phyloP scores from a whole-genome alignment of 768 basidiomycete species.

The Auricularia sp. region DNA sequence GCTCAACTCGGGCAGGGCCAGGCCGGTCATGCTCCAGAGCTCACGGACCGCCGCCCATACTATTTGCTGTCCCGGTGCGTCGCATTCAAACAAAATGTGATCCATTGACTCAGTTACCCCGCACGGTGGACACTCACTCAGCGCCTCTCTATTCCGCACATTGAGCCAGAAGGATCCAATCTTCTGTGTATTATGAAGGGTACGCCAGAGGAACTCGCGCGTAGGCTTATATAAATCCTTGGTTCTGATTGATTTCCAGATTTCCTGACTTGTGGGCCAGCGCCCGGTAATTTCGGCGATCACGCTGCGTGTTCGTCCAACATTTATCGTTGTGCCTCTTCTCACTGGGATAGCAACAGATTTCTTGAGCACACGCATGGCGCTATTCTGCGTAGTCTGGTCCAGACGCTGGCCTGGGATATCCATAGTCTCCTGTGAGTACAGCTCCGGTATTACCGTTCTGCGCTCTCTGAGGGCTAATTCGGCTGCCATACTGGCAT shows the following conservation, averaged over 20 bases:
- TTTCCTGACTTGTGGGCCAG: not conserved
- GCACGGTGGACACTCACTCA: not conserved
- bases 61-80: constrained; percentile 15
- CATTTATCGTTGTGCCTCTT: not conserved
- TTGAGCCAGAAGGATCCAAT: not conserved
- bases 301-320: not conserved
- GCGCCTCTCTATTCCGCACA: not conserved
- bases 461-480: no score
- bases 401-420: no score
- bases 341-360: not conserved
- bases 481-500: no score
- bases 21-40: not conserved
- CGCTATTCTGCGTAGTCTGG: not conserved
- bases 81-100: constrained; percentile 22
- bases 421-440: no score
- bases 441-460: no score
- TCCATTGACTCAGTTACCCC: constrained; percentile 1
- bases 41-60: not conserved
- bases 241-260: not conserved
- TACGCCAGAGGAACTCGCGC: not conserved
- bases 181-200: not conserved
- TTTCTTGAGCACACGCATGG: not conserved
- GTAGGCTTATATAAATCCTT: not conserved
- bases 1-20: not conserved
- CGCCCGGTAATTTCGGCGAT: not conserved